Conservation (phyloP, 805 yeast genomes). For the Ogataea thermomethanolica region DNA sequence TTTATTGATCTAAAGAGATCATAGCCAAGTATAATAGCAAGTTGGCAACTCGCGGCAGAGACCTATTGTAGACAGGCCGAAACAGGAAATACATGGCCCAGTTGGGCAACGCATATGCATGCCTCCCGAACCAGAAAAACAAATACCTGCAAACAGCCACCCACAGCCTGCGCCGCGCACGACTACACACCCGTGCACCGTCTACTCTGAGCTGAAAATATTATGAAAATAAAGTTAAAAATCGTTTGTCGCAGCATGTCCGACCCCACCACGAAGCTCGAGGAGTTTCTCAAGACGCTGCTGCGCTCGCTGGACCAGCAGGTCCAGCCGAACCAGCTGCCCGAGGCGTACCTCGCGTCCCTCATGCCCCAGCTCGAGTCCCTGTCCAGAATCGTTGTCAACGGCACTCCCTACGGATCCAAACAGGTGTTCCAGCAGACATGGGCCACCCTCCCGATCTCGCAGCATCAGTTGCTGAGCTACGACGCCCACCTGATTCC, state of each 20-base stretch:
- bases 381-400: conserved; percentile 50
- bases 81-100: conserved; percentile 4
- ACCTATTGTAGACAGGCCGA: conserved; percentile 4
- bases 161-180: neutral
- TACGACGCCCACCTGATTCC: conserved; percentile 64
- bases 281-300: conserved; percentile 24
- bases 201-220: neutral
- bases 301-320: conserved; percentile 27
- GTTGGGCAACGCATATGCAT: conserved; percentile 7
- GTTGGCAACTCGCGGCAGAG: conserved; percentile 2
- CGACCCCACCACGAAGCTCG: conserved; percentile 25
- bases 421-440: conserved; percentile 51
- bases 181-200: too few species aligned
- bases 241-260: neutral
- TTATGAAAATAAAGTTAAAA: conserved; percentile 1
- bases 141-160: conserved; percentile 10
- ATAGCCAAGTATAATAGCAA: conserved; percentile 4
- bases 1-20: conserved; percentile 18
- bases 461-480: conserved; percentile 62
- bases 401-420: conserved; percentile 56
- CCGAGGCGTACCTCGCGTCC: conserved; percentile 18
- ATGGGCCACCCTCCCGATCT: conserved; percentile 54
- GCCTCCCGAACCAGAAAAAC: conserved; percentile 16
- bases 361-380: conserved; percentile 47
- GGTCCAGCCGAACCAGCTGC: conserved; percentile 17